Evolutionary conservation across 116 monocot species (phyloP).

Genomic region (Trichopus zeylanicus): DNA sequence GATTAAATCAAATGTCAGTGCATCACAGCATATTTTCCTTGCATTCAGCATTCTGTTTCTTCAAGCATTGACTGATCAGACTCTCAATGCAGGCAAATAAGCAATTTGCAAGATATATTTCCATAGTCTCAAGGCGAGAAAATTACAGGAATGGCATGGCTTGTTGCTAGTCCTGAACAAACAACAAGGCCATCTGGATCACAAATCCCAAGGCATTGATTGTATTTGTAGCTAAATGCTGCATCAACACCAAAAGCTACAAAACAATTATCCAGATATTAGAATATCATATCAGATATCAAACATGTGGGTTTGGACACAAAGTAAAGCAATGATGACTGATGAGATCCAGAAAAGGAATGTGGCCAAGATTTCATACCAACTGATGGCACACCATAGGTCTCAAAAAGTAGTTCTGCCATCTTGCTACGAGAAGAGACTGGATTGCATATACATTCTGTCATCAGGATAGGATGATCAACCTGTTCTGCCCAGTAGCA

Average conservation of each 20-base stretch:
- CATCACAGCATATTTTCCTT: no score
- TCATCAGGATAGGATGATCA: slow-evolving; percentile 93
- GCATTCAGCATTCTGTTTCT: no score
- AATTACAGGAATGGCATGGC: slow-evolving; percentile 89
- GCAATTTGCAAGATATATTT: no score
- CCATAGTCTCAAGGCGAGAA: slow-evolving; percentile 2
- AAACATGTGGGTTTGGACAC: no score
- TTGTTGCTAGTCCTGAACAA: slow-evolving; percentile 60
- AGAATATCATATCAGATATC: neutral
- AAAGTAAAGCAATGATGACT: no score
- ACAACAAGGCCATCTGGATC: slow-evolving; percentile 76
- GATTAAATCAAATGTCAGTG: no score
- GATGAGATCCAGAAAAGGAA: neutral
- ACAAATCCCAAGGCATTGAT: slow-evolving; percentile 78
- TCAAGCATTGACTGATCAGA: no score
- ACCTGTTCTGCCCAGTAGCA: slow-evolving; percentile 58
- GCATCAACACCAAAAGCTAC: slow-evolving; percentile 93
- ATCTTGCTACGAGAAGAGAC: slow-evolving; percentile 84
- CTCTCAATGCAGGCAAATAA: no score
- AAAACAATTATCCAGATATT: slow-evolving; percentile 6
- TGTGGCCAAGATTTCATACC: slow-evolving; percentile 28
- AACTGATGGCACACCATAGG: slow-evolving; percentile 76
- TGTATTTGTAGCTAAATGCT: slow-evolving; percentile 90
- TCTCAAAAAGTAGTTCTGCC: slow-evolving; percentile 98
- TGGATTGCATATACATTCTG: slow-evolving; percentile 88